Conservation (phyloP, 495 filamentous ascomycete species). For the Podospora pseudocomata region DNA sequence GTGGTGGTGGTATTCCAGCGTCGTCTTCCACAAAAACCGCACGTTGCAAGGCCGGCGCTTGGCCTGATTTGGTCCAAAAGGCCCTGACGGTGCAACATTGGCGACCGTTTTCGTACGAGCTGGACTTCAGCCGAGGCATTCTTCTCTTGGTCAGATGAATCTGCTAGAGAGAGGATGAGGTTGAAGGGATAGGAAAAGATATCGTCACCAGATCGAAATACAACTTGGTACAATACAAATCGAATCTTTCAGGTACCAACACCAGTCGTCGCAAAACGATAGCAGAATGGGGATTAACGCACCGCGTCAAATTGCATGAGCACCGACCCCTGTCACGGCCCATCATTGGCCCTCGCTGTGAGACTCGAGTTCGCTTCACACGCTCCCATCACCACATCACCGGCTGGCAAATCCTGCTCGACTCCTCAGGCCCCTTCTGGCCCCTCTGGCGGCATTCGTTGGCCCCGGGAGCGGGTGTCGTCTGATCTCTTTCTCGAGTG, state of each 20-base stretch:
- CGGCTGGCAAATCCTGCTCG: conserved; percentile 33
- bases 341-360: conserved; percentile 36
- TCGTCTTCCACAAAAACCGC: conserved; percentile 1
- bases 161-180: neutral
- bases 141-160: neutral
- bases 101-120: conserved; percentile 3
- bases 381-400: conserved; percentile 28
- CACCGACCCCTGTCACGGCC: conserved; percentile 33
- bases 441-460: conserved; percentile 26
- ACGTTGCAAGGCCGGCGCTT: conserved; percentile 15
- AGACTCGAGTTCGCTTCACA: conserved; percentile 31
- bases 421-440: conserved; percentile 9
- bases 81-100: conserved; percentile 4
- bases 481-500: neutral
- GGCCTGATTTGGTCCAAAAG: conserved; percentile 12
- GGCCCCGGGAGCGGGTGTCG: conserved; percentile 15
- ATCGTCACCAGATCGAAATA: neutral
- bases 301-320: conserved; percentile 44
- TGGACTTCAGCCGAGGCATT: conserved; percentile 15
- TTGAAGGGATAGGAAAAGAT: neutral
- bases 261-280: conserved; percentile 4
- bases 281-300: conserved; percentile 22
- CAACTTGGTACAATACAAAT: neutral
- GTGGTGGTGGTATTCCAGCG: conserved; percentile 10
- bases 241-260: conserved; percentile 8